Base-by-base conservation (phyloP, 2,329 filamentous ascomycete species). In the Clonostachys sp. region DNA sequence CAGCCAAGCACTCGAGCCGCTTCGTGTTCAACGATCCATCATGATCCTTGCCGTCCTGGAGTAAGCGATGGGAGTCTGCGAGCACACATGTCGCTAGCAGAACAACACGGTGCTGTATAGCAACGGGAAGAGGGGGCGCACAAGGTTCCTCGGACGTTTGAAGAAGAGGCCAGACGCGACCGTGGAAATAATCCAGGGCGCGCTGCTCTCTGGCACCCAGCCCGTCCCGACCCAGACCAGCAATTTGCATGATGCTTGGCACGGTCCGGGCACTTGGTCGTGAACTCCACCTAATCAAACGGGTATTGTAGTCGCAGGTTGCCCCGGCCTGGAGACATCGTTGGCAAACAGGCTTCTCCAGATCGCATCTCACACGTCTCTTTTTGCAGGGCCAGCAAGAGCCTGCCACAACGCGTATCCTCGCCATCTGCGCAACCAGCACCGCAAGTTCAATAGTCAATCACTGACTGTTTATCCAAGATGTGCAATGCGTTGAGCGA, bases 221-320 rank as follows among this genome's bases (percentile, higher is more conserved):
- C 12, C 44, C 42, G 12, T 47, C 30, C 36, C 48, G 39, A 9
- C 41, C 41, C 20, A 45, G 45, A 42, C 35, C 35, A 33, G 53
- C 24, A 30, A 30, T 30, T 30, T 30, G 34, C 50, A 63, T 2
- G 45, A 55, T 61, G 6, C 61, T 55, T 0, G 65, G 60, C 3
- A 62, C 51, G 1, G 55, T 50, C 2, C 55, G 54, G n/a, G 61
- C 62, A 5, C 61, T 56, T 0, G 64, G 63, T 1, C 66, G 60
- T 0, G 68, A 67, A 45, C 66, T 71, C 70, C 70, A 73, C 48
- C 66, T 61, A 38, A 73, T 60, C 9, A 68, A 56, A 1, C 68
- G 60, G 20, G 65, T 60, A 51, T 65, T 69, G 52, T 64, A 64
- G 30, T 53, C 51, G 18, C 61, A 64, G 10, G 48, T 52, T 2